A percentile compares a stretch with the other conserved stretches of the same genome.
phyloP scores from a whole-genome alignment of 345 rosid genomes.

The Corchorus olitorius region DNA sequence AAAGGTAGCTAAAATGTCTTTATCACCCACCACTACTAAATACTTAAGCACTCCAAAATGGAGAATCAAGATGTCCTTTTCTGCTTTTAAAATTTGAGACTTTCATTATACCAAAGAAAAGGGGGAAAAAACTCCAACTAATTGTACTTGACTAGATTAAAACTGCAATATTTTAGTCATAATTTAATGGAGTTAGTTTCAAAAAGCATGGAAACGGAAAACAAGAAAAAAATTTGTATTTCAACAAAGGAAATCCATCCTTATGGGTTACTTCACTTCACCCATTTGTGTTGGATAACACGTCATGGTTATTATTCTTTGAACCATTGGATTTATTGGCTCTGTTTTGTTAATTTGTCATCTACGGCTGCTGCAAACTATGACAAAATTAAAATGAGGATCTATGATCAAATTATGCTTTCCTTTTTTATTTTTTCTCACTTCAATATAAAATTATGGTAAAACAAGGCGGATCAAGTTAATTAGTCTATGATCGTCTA shows the following conservation, averaged over 20 bases:
- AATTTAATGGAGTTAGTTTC: slow-evolving; percentile 37
- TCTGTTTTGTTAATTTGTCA: not conserved
- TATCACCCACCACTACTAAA: slow-evolving; percentile 28
- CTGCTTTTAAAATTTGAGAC: not conserved
- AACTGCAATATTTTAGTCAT: slow-evolving; percentile 12
- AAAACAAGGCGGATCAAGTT: too few species aligned
- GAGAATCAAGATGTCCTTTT: slow-evolving; percentile 26
- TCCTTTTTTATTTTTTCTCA: too few species aligned
- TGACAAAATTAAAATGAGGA: not conserved
- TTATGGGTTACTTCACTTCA: slow-evolving; percentile 48
- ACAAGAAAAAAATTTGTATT: slow-evolving; percentile 7
- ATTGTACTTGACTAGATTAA: slow-evolving; percentile 25
- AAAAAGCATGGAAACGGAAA: slow-evolving; percentile 13
- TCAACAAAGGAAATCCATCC: slow-evolving; percentile 32
- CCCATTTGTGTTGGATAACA: slow-evolving; percentile 34
- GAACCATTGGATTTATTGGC: not conserved
- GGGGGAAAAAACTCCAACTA: slow-evolving; percentile 1
- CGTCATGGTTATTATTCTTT: slow-evolving; percentile 30
- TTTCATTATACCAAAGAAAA: slow-evolving; percentile 6
- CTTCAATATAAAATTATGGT: too few species aligned
- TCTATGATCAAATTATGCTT: too few species aligned
- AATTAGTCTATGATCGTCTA: too few species aligned
- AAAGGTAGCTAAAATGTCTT: slow-evolving; percentile 40
- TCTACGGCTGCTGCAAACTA: slow-evolving; percentile 16
- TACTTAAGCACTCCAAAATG: slow-evolving; percentile 20